A percentile compares a stretch with the other conserved stretches of the same genome.
Evolutionary conservation across 202 grass and related monocot species (phyloP).

Genomic region (Dendrocalamus latiflorus): DNA sequence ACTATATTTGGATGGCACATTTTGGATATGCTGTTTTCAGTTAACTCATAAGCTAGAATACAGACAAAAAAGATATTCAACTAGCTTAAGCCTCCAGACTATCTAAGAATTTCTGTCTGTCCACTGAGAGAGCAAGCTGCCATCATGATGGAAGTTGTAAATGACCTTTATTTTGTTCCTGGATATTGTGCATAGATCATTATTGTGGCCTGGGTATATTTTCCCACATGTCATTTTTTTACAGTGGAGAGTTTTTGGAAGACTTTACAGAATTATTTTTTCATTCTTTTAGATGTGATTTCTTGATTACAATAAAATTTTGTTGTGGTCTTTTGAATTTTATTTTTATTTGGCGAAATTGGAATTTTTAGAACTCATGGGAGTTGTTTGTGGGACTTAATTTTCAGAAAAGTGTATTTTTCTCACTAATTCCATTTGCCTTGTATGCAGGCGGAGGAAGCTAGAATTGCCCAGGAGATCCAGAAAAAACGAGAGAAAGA

Average conservation of each 20-base stretch:
- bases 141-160: too few species aligned
- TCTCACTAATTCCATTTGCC: background rate
- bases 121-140: too few species aligned
- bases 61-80: too few species aligned
- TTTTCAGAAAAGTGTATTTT: background rate
- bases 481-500: constrained; percentile 42
- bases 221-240: background rate
- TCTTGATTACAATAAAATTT: background rate
- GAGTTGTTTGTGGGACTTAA: too few species aligned
- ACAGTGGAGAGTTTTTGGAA: background rate
- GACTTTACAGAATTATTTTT: background rate
- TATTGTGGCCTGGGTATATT: background rate
- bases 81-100: too few species aligned
- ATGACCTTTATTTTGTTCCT: background rate
- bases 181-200: too few species aligned
- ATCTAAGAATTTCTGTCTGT: too few species aligned
- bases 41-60: background rate
- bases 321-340: background rate
- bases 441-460: constrained; percentile 62
- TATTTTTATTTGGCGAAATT: too few species aligned
- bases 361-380: too few species aligned
- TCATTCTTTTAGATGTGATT: background rate
- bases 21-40: background rate
- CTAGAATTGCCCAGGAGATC: constrained; percentile 77
- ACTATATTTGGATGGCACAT: background rate